Percentiles rank a stretch among this genome's conserved stretches.
These are phyloP conservation scores for Rasamsonia emersonii DNA, from an alignment of 2,329 filamentous ascomycete species.

Conservation along the genomic window DNA sequence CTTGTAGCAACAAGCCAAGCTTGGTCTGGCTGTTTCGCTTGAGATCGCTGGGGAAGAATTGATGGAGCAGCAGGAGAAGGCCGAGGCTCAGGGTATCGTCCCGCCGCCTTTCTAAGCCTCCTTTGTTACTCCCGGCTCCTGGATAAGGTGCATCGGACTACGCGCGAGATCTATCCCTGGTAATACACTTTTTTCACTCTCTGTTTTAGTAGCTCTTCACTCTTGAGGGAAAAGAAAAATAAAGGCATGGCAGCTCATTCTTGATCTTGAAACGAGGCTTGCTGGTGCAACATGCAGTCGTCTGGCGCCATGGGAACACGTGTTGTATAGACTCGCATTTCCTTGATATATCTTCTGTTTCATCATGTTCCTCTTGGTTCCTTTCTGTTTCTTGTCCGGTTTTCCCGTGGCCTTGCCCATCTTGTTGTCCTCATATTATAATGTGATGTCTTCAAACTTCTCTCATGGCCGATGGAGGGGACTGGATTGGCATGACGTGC, in stretches of 20 bases:
- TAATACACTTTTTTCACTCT: slow-evolving; percentile 21
- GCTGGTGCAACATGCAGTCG: slow-evolving; percentile 25
- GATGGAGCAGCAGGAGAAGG: slow-evolving; percentile 69
- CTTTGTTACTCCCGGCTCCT: slow-evolving; percentile 8
- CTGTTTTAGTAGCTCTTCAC: slow-evolving; percentile 40
- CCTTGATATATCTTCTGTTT: slow-evolving; percentile 11
- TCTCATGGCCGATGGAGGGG: slow-evolving; percentile 15
- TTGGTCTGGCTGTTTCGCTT: slow-evolving; percentile 87
- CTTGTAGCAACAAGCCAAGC: slow-evolving; percentile 82
- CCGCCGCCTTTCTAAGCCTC: slow-evolving; percentile 41
- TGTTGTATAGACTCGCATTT: slow-evolving; percentile 32
- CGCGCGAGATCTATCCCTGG: too few species aligned
- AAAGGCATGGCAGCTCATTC: slow-evolving; percentile 25
- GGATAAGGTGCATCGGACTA: too few species aligned
- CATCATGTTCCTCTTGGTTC: slow-evolving; percentile 11
- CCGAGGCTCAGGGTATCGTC: slow-evolving; percentile 34
- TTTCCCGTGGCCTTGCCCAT: slow-evolving; percentile 14
- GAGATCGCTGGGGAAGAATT: slow-evolving; percentile 78
- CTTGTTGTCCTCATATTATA: slow-evolving; percentile 2
- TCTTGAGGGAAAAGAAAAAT: slow-evolving; percentile 17
- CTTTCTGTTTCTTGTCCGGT: slow-evolving; percentile 12
- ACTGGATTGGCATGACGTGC: too few species aligned
- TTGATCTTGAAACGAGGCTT: slow-evolving; percentile 21
- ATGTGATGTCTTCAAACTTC: slow-evolving; percentile 2
- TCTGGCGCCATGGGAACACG: slow-evolving; percentile 30